Evolutionary conservation across 1,284 basidiomycete genomes (phyloP).

Genomic region (Thelephora terrestris): DNA sequence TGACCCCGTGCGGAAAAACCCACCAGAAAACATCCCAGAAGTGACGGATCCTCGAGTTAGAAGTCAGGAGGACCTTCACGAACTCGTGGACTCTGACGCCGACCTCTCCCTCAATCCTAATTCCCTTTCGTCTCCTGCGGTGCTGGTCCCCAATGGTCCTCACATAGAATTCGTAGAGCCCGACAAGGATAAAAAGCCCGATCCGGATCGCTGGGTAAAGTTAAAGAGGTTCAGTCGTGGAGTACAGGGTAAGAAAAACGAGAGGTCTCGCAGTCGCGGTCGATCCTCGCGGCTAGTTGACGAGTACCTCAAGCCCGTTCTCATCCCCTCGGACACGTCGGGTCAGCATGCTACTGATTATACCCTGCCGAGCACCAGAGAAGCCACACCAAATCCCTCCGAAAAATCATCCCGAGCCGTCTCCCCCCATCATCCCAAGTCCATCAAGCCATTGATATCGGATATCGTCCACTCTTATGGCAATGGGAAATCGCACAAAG

Average conservation of each 20-base stretch:
- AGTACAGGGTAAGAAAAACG: neutral
- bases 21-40: constrained; percentile 15
- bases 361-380: too few relatives aligned
- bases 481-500: too few relatives aligned
- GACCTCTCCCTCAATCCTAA: neutral
- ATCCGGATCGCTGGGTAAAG: constrained; percentile 12
- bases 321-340: constrained; percentile 7
- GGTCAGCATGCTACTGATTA: too few relatives aligned
- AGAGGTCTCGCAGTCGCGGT: neutral
- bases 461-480: constrained; percentile 11
- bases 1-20: constrained; percentile 19
- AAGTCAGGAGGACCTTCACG: constrained; percentile 10
- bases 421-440: neutral
- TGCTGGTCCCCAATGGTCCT: neutral
- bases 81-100: neutral
- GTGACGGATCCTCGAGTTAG: constrained; percentile 18
- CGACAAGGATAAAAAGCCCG: constrained; percentile 22
- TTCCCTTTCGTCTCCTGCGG: neutral
- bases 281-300: constrained; percentile 1
- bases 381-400: too few relatives aligned
- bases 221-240: neutral
- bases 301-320: constrained; percentile 11
- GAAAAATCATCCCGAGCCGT: too few relatives aligned
- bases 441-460: constrained; percentile 2
- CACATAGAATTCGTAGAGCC: constrained; percentile 16